Evolutionary conservation across 2,329 filamentous ascomycete genomes (phyloP).

Genomic region (Pyrenophora graminea): DNA sequence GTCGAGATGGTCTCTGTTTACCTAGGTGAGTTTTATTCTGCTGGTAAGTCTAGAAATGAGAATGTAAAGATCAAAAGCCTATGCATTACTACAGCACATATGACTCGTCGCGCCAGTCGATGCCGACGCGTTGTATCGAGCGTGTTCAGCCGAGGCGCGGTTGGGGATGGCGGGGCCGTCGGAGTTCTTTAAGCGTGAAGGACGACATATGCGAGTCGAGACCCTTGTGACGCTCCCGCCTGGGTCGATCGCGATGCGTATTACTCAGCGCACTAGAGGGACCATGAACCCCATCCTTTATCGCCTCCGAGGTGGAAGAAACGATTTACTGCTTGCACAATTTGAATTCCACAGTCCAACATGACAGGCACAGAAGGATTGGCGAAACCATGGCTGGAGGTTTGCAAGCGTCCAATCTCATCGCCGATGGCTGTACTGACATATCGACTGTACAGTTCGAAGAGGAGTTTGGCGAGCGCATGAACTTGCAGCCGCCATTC

Average conservation of each 20-base stretch:
- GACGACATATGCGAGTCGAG: conserved; percentile 4
- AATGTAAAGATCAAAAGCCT: conserved; percentile 1
- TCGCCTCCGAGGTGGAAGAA: background rate
- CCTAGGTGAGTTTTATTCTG: no score
- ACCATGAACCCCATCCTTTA: background rate
- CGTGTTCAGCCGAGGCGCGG: conserved; percentile 2
- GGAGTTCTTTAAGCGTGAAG: conserved; percentile 33
- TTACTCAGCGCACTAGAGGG: background rate
- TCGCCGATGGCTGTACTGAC: no score
- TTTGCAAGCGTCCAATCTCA: conserved; percentile 19
- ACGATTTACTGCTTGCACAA: background rate
- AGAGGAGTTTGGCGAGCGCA: conserved; percentile 37
- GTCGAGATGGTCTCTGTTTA: background rate
- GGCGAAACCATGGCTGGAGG: conserved; percentile 37
- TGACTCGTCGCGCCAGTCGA: conserved; percentile 17
- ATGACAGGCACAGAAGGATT: conserved; percentile 24
- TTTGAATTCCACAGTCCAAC: conserved; percentile 11
- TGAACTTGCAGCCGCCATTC: conserved; percentile 30
- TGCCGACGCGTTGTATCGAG: conserved; percentile 24
- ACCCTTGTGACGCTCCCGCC: background rate
- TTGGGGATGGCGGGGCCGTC: conserved; percentile 19
- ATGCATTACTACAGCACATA: conserved; percentile 14
- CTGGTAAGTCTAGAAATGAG: background rate
- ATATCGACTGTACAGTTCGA: conserved; percentile 31
- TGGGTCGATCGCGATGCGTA: background rate